Evolutionary conservation across 495 filamentous ascomycete species (phyloP).

Genomic region (Neurospora discreta): DNA sequence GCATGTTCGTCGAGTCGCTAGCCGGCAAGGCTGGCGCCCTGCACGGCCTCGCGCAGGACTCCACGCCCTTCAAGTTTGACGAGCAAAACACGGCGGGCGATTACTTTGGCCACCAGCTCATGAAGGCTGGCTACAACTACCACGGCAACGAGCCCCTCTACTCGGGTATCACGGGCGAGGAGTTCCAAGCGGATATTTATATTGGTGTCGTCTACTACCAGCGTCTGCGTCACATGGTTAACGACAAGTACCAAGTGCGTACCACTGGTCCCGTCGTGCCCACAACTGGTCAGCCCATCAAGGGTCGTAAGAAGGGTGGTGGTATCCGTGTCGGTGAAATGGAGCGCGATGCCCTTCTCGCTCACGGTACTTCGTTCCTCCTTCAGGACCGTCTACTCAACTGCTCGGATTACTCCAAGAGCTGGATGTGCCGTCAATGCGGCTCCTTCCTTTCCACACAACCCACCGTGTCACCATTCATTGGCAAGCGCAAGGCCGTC

Average conservation of each 20-base stretch:
- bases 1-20: conserved; percentile 97
- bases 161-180: conserved; percentile 86
- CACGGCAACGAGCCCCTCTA: conserved; percentile 98
- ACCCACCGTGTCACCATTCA: conserved; percentile 59
- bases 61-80: conserved; percentile 86
- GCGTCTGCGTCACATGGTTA: conserved; percentile 95
- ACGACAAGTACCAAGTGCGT: conserved; percentile 97
- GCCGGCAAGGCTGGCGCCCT: conserved; percentile 91
- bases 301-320: conserved; percentile 88
- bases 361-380: conserved; percentile 89
- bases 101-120: conserved; percentile 91
- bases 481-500: conserved; percentile 45
- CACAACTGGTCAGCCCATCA: conserved; percentile 91
- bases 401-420: conserved; percentile 79
- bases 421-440: conserved; percentile 81
- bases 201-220: conserved; percentile 97
- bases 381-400: conserved; percentile 93
- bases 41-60: conserved; percentile 89
- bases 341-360: conserved; percentile 90
- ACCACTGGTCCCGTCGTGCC: conserved; percentile 85
- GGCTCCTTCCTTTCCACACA: conserved; percentile 80
- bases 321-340: conserved; percentile 99
- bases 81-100: conserved; percentile 86
- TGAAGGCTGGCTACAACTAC: conserved; percentile 93
- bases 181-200: conserved; percentile 91